Evolutionary conservation across 345 rosid genomes (phyloP).

Genomic region (Mangifera indica): DNA sequence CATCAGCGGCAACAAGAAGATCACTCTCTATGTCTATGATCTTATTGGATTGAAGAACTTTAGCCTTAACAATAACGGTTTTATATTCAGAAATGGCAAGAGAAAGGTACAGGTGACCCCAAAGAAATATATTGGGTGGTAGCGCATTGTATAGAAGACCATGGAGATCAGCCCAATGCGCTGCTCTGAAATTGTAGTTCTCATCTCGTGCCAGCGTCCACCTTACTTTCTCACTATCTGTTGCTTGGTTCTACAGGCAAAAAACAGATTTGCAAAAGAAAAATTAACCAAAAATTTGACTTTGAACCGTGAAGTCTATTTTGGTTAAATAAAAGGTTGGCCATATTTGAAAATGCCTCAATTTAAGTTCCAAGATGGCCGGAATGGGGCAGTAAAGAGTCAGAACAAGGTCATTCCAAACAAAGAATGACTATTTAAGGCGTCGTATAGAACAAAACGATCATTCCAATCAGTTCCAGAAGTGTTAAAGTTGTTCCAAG

Average conservation of each 20-base stretch:
- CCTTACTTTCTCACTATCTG: constrained; percentile 40
- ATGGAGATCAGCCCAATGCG: constrained; percentile 81
- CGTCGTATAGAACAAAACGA: too few relatives aligned
- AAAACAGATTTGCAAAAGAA: background rate
- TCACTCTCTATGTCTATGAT: constrained; percentile 52
- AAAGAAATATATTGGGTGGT: constrained; percentile 46
- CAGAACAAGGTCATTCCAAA: too few relatives aligned
- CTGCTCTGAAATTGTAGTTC: constrained; percentile 65
- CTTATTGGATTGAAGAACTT: constrained; percentile 41
- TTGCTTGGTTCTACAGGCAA: constrained; percentile 49
- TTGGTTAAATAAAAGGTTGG: too few relatives aligned
- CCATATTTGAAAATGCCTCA: too few relatives aligned
- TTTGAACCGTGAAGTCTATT: background rate
- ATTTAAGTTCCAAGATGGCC: too few relatives aligned
- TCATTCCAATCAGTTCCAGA: too few relatives aligned
- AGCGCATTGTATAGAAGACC: constrained; percentile 45
- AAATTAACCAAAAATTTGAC: background rate
- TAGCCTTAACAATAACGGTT: constrained; percentile 48
- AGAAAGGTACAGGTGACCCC: constrained; percentile 68
- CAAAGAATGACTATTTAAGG: too few relatives aligned
- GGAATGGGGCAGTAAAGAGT: too few relatives aligned
- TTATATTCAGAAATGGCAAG: constrained; percentile 46
- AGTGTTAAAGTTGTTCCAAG: too few relatives aligned
- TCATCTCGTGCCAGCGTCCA: constrained; percentile 60
- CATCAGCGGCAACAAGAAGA: constrained; percentile 82